Base-by-base conservation (phyloP, 192 early-diverging fungal genomes). In the Radiomyces spectabilis region DNA sequence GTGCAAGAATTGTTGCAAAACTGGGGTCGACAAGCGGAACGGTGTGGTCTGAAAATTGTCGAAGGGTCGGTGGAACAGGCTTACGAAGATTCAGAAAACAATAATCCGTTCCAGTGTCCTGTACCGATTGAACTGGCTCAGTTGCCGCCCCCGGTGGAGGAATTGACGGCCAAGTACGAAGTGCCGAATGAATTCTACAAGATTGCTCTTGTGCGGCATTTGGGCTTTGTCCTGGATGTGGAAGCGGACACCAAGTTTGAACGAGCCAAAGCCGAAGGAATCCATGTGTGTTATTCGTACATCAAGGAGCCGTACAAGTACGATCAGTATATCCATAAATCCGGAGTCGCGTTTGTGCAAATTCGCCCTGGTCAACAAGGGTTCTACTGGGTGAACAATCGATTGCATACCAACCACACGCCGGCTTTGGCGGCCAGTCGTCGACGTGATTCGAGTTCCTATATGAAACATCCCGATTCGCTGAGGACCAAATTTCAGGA, bases 381-480 rank as follows among this genome's bases (percentile, higher is more conserved):
- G n/a, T 92, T 93, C 43, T 74, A 83, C 41, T 98, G 93, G 93
- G 79, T 92, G 13, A 88, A 88, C 55, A 98, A 98, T 62, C 73
- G 87, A 24, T 61, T 94, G 41, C 70, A 82, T 50, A 80, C 81
- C 16, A 76, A 75, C 9, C 77, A 76, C 46, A 71, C 78, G 13
- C 68, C 77, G 1, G 59, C 71, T 0, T 30, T 71, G 5, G 62
- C 63, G 0, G 65, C 72, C 4, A 59, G 68, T 21, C 67, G 71
- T 25, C 62, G 68, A 30, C 47, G 51, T 3, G 60, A 48, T 0
- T 55, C 64, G 4, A 33, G 61, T 2, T 48, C 68, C 12, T 45
- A 52, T 42, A 59, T 75, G 26, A 57, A 73, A 19, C 68, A 78
- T 37, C 85, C 86, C 0, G 87, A 90, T 43, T 41, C 45, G 5